A percentile compares a stretch with the other conserved stretches of the same genome.
Conservation (phyloP, 2,329 filamentous ascomycete species). For the Diaporthe batatas region DNA sequence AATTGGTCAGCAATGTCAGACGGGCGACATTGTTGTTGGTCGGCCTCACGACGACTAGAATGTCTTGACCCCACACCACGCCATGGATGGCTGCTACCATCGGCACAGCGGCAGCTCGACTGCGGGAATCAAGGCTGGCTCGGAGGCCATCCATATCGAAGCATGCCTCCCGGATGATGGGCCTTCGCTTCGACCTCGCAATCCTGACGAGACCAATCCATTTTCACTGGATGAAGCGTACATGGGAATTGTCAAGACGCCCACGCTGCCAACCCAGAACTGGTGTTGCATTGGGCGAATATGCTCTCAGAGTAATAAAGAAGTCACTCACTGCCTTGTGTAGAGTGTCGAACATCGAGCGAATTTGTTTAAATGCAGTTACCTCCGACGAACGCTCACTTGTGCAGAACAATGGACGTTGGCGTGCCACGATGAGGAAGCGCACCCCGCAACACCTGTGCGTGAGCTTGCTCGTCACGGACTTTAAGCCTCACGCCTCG, state of each 20-base stretch:
- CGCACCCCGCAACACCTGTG: constrained; percentile 21
- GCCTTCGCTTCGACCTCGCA: neutral
- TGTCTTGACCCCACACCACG: constrained; percentile 2
- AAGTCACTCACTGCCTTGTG: constrained; percentile 3
- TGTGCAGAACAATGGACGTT: neutral
- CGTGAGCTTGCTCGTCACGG: constrained; percentile 40
- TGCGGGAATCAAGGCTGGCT: neutral
- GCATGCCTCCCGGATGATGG: neutral
- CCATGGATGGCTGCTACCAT: neutral
- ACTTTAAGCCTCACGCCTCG: constrained; percentile 51
- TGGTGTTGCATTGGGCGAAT: neutral
- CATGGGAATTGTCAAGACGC: neutral
- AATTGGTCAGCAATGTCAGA: constrained; percentile 3
- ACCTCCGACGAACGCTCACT: constrained; percentile 11
- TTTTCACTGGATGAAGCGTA: neutral
- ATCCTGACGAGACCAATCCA: neutral
- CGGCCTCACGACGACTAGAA: constrained; percentile 7
- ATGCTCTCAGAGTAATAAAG: neutral
- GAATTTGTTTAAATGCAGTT: constrained; percentile 17
- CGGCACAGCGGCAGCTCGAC: neutral
- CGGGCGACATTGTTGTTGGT: constrained; percentile 10
- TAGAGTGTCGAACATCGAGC: constrained; percentile 17
- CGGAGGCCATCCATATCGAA: neutral
- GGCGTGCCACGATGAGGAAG: constrained; percentile 1
- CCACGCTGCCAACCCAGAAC: neutral